Evolutionary conservation across 495 filamentous ascomycete genomes (phyloP), one percentile per base, ranked within the genome.

Genomic region (Aeminium ludgeri): DNA sequence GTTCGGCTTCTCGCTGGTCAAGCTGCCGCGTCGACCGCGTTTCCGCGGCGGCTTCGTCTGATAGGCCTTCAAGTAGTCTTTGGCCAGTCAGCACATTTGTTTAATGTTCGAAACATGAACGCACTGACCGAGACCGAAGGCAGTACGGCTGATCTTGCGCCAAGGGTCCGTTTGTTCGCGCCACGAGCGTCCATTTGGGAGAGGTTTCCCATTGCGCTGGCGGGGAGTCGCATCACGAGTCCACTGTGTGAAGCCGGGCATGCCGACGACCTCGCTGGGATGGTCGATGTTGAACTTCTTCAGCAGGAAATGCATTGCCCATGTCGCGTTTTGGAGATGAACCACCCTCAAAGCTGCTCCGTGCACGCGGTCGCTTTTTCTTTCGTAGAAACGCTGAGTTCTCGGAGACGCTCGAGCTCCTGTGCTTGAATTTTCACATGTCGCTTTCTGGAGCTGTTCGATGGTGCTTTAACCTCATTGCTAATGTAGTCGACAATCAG

Each of bases 301-400:
- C 17, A 69, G 55, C 0, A 73, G 51, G 38, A 65, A 72, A 7
- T 46, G 55, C 12, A 57, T 62, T 1, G 67, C 69, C 66, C 67
- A 72, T 12, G 47, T 42, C 2, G 67, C 68, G 43, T 73, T 72
- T 48, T 73, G 69, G 3, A 72, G 64, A 49, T 73, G 69, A 16
- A 71, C 65, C n/a, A 71, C 59, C 12, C 68, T 47, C 16, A 71
- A 54, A 6, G 62, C 55, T 19, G 65, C 54, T 34, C 59, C 53
- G 31, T 54, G 40, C 5, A 49, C 51, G 8, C 59, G 51, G 8
- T 52, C 45, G 37, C 52, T 49, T 13, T 59, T 55, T 20, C 42
- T n/a, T n/a, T n/a, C 45, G 43, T 71, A 72, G 43, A 67, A 56
- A 13, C 49, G 57, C 20, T 56, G 38, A 73, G 40, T 1, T 47